Evolutionary conservation across 2,329 filamentous ascomycete species (phyloP).

Genomic region (Epichloe baconii): DNA sequence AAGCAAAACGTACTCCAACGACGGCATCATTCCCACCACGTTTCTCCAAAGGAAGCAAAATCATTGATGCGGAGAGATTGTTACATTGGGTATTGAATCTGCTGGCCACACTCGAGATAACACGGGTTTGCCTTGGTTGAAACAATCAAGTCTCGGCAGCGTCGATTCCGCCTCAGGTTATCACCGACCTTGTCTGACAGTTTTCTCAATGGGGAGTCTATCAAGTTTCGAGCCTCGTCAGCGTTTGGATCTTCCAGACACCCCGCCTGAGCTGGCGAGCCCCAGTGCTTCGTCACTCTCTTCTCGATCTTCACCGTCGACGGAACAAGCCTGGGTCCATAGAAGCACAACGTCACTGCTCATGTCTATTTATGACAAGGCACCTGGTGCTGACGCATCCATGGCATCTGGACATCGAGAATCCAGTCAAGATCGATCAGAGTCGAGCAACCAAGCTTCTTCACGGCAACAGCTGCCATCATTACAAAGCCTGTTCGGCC

Average conservation of each 20-base stretch:
- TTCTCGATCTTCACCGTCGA: slow-evolving; percentile 27
- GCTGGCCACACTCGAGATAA: background rate
- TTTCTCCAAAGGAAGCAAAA: background rate
- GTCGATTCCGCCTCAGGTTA: background rate
- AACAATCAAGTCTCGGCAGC: background rate
- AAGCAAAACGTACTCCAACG: background rate
- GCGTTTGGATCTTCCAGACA: slow-evolving; percentile 37
- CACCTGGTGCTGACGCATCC: slow-evolving; percentile 30
- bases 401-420: slow-evolving; percentile 23
- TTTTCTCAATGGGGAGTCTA: slow-evolving; percentile 43
- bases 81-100: background rate
- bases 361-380: slow-evolving; percentile 46
- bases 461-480: slow-evolving; percentile 39
- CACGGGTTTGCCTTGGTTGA: background rate
- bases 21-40: background rate
- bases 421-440: slow-evolving; percentile 23
- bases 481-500: slow-evolving; percentile 43
- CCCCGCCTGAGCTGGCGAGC: slow-evolving; percentile 41
- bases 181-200: background rate
- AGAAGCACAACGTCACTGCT: slow-evolving; percentile 32
- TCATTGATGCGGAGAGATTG: no score
- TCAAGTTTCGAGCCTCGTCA: slow-evolving; percentile 35
- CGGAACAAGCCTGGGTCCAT: slow-evolving; percentile 32
- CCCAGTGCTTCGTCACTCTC: slow-evolving; percentile 35
- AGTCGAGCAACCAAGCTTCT: slow-evolving; percentile 17